Percentiles rank a stretch among this genome's conserved stretches.
Evolutionary conservation across 176 grass and related monocot genomes (phyloP).

Genomic region (Oropetium thomaeum): DNA sequence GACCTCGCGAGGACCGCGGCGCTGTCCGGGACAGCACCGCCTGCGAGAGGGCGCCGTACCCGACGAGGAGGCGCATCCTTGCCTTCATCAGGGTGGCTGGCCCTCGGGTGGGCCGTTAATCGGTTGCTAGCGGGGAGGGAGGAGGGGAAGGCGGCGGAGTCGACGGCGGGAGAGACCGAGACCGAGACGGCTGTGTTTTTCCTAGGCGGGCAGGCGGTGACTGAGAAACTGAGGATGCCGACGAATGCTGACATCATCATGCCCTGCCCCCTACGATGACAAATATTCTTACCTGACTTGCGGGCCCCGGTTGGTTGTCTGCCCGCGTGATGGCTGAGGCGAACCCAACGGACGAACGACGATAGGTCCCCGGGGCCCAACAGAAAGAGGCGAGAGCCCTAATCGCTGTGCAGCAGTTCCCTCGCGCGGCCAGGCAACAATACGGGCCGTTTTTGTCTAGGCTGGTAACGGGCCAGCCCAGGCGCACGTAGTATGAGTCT

Average conservation of each 20-base stretch:
- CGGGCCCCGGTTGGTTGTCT: neutral
- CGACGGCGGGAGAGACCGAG: too few relatives aligned
- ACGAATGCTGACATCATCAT: neutral
- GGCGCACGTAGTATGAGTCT: too few relatives aligned
- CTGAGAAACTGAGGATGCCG: neutral
- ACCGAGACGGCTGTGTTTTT: conserved; percentile 24
- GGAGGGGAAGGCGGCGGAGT: neutral
- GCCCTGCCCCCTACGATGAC: neutral
- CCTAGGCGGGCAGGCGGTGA: neutral
- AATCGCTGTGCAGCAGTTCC: too few relatives aligned
- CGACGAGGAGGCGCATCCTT: neutral
- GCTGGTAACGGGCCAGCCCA: too few relatives aligned
- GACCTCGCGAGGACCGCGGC: neutral
- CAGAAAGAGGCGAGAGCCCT: neutral
- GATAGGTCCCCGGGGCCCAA: neutral
- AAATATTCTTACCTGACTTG: neutral
- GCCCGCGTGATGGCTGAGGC: neutral
- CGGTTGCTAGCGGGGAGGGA: neutral
- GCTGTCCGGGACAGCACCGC: neutral
- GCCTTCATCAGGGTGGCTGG: neutral
- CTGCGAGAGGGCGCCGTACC: neutral
- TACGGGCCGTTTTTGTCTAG: too few relatives aligned
- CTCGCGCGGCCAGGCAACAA: too few relatives aligned
- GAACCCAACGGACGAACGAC: neutral
- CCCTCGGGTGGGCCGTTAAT: neutral